phyloP scores from a whole-genome alignment of 1,139 yeast species.

The Blastobotrys serpentis region DNA sequence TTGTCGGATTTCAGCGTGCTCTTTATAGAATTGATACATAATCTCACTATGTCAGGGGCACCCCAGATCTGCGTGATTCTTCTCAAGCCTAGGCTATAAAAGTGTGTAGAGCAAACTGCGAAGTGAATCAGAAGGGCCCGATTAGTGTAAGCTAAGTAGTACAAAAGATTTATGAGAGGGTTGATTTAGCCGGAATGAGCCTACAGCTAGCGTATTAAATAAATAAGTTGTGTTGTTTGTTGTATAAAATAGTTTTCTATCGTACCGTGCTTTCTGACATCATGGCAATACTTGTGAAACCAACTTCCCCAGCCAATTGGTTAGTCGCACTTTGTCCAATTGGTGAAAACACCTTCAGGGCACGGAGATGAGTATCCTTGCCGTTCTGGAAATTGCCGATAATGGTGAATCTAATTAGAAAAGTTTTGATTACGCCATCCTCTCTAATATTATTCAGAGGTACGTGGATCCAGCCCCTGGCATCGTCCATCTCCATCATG shows the following conservation, averaged over 20 bases:
- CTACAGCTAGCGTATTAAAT: neutral
- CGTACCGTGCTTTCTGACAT: slow-evolving; percentile 6
- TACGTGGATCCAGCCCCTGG: slow-evolving; percentile 85
- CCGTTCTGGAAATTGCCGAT: slow-evolving; percentile 92
- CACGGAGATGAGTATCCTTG: slow-evolving; percentile 87
- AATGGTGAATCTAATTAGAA: slow-evolving; percentile 65
- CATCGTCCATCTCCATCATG: slow-evolving; percentile 62
- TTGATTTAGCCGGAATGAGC: no score
- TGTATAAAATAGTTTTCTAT: no score
- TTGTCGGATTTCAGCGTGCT: no score
- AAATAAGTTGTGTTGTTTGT: no score
- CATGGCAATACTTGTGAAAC: slow-evolving; percentile 8
- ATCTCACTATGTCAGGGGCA: no score
- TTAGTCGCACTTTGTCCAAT: slow-evolving; percentile 20
- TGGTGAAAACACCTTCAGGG: slow-evolving; percentile 58
- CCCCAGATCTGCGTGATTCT: no score
- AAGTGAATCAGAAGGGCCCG: no score
- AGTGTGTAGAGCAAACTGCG: no score
- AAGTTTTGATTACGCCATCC: slow-evolving; percentile 64
- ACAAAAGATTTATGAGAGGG: no score
- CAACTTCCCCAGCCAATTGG: slow-evolving; percentile 8
- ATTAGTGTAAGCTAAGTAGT: no score
- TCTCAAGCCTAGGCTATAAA: no score
- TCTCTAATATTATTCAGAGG: slow-evolving; percentile 58
- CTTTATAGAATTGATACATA: no score